Base-by-base conservation (phyloP, 2,329 filamentous ascomycete genomes). In the Plectosphaerella plurivora region DNA sequence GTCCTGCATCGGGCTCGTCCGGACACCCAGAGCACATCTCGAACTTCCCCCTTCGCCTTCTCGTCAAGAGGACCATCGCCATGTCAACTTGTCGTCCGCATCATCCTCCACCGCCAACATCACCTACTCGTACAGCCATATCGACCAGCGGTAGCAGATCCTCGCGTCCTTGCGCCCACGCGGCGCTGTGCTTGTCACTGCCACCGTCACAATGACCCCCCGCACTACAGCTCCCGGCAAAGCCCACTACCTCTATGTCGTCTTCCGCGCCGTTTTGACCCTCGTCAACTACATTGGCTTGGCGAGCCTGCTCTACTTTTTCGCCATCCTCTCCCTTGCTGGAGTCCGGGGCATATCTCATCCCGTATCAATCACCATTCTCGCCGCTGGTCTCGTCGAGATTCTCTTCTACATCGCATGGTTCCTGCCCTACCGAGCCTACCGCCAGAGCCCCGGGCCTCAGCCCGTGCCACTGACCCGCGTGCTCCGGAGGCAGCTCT, bases 401-500 rank as follows among this genome's bases (percentile, higher is more conserved):
- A 51, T 59, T 6, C 45, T 72, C 15, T 82, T 75, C 60, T 73
- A 70, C 46, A 18, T 69, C 1, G 54, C 66, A 49, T 56, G 79
- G 47, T 78, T 74, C 59, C 59, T 63, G 2, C 77, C 75, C 0
- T 73, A 74, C 55, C 67, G 68, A 18, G 53, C 58, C 15, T 68
- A 69, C 12, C 68, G 79, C 16, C 61, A 63, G 10, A 54, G 61
- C 15, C 61, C 63, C 22, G 74, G 74, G 4, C 54, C 61, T 7
- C 70, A 78, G 48, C 75, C 76, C 1, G 59, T 65, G 1, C 64
- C 69, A 0, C 63, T 77, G 9, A 68, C 73, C 1, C 69, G 67
- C 28, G 63, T 74, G 5, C 72, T 83, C 51, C 75, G 87, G 24
- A 67, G 71, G 45, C 72, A 65, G 2, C 68, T 89, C 5, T 87